These are phyloP conservation scores for Albatrellus sp. DNA, from an alignment of 1,284 basidiomycete species.

Conservation along the genomic window DNA sequence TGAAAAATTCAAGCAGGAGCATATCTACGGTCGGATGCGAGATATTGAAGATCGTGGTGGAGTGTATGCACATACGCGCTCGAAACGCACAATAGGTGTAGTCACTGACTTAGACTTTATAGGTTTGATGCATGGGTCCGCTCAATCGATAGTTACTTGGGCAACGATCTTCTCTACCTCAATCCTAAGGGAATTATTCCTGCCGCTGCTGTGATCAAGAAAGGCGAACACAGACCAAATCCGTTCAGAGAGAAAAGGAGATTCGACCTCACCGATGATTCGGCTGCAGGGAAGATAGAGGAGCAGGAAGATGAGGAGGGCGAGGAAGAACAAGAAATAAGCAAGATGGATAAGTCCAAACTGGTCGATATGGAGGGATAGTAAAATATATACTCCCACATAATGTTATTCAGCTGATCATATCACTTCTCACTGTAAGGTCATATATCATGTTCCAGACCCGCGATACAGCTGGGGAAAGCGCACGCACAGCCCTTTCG, in stretches of 20 bases:
- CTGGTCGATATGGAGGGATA: conserved; percentile 65
- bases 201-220: conserved; percentile 47
- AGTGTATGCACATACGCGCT: conserved; percentile 44
- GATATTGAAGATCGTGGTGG: conserved; percentile 70
- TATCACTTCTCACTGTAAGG: no score
- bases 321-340: conserved; percentile 32
- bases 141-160: conserved; percentile 54
- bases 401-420: not conserved
- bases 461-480: not conserved
- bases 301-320: conserved; percentile 17
- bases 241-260: conserved; percentile 55
- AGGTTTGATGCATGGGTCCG: conserved; percentile 73
- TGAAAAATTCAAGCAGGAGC: conserved; percentile 69
- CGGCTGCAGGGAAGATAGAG: conserved; percentile 19
- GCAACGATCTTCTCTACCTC: conserved; percentile 57
- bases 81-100: conserved; percentile 4
- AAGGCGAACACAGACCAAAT: conserved; percentile 42
- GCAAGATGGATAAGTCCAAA: conserved; percentile 42
- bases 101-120: not conserved
- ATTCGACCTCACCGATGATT: conserved; percentile 51
- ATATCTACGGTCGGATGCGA: conserved; percentile 79
- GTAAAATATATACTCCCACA: conserved; percentile 4
- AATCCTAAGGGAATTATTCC: conserved; percentile 67
- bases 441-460: not conserved
- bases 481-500: not conserved